Conservation (phyloP, 768 basidiomycete genomes). For the Lentinula detonsa region DNA sequence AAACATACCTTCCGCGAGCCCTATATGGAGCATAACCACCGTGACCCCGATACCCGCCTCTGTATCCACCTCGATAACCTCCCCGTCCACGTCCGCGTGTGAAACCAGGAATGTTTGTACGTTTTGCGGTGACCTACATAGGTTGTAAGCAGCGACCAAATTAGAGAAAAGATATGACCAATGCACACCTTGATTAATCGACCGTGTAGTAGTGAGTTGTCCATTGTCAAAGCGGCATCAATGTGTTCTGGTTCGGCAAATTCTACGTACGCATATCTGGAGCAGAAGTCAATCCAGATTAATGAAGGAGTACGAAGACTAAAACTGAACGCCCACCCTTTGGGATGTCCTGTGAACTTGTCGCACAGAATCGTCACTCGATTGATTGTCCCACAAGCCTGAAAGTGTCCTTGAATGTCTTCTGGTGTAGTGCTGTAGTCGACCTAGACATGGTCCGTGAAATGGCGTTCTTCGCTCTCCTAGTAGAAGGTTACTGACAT, state of each 20-base stretch:
- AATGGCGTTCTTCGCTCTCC: conserved; percentile 7
- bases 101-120: conserved; percentile 94
- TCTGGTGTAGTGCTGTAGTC: conserved; percentile 97
- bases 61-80: conserved; percentile 54
- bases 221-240: conserved; percentile 85
- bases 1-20: conserved; percentile 26
- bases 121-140: conserved; percentile 85
- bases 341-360: conserved; percentile 99
- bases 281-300: background rate
- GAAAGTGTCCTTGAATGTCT: conserved; percentile 96
- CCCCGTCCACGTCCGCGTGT: conserved; percentile 75
- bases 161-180: background rate
- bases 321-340: conserved; percentile 55
- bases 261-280: conserved; percentile 96
- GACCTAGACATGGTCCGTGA: conserved; percentile 49
- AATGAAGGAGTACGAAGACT: background rate
- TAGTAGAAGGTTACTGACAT: conserved; percentile 50
- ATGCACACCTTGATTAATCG: conserved; percentile 72
- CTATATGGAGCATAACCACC: conserved; percentile 47
- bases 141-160: background rate
- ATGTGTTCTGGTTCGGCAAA: conserved; percentile 92
- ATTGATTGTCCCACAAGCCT: conserved; percentile 97
- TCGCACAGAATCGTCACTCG: conserved; percentile 98
- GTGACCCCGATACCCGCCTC: conserved; percentile 47
- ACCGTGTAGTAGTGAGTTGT: conserved; percentile 94